Conservation (phyloP, 2,329 filamentous ascomycete species). For the Coniochaeta sp. region DNA sequence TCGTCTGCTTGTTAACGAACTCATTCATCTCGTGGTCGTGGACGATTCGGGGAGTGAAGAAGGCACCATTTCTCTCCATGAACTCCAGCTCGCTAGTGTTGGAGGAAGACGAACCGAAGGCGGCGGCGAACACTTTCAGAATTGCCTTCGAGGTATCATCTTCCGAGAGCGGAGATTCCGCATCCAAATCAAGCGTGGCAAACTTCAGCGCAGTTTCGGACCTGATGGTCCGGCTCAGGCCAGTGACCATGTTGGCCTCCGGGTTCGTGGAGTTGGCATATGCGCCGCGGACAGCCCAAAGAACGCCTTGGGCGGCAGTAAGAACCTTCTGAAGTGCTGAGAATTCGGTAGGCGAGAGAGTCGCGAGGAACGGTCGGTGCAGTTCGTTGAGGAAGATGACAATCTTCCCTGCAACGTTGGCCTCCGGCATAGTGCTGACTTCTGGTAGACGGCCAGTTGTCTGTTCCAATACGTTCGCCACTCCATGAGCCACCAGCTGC, state of each 20-base stretch:
- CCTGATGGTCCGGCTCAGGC: constrained; percentile 36
- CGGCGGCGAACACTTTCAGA: constrained; percentile 25
- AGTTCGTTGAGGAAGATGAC: constrained; percentile 38
- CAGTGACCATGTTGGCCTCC: constrained; percentile 36
- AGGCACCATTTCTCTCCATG: constrained; percentile 27
- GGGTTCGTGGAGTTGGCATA: constrained; percentile 28
- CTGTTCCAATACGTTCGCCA: constrained; percentile 24
- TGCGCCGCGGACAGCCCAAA: constrained; percentile 34
- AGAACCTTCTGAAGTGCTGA: constrained; percentile 26
- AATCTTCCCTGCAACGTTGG: constrained; percentile 25
- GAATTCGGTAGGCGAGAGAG: constrained; percentile 30
- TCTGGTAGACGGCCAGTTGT: constrained; percentile 25
- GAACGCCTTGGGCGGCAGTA: constrained; percentile 24
- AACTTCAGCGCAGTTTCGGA: constrained; percentile 38
- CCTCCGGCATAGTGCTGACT: constrained; percentile 20
- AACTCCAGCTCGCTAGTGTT: constrained; percentile 34
- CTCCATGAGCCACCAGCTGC: constrained; percentile 21
- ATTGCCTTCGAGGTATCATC: constrained; percentile 16
- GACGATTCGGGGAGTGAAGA: constrained; percentile 32
- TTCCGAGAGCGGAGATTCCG: constrained; percentile 15
- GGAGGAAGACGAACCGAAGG: constrained; percentile 24
- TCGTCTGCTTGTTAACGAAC: constrained; percentile 34
- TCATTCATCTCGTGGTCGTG: constrained; percentile 33
- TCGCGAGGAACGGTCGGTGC: constrained; percentile 33
- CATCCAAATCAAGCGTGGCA: constrained; percentile 38